Evolutionary conservation across 768 basidiomycete genomes (phyloP).

Genomic region (Lactarius tabidus): DNA sequence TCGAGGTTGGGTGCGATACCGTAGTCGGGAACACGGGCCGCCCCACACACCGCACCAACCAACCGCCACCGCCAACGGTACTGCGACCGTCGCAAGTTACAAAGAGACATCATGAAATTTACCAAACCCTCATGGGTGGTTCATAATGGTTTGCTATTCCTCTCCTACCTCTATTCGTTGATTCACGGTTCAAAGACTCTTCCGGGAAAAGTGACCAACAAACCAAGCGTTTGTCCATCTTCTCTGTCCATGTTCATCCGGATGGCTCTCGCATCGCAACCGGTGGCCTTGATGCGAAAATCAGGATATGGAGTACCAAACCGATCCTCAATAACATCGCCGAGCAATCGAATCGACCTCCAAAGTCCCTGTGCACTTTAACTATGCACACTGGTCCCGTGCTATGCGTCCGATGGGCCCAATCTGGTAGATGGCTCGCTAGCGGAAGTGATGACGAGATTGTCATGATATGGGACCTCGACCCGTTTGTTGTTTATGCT

Average conservation of each 20-base stretch:
- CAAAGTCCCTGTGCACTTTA: slow-evolving; percentile 86
- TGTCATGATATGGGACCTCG: slow-evolving; percentile 95
- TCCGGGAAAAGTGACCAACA: slow-evolving; percentile 56
- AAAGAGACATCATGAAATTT: slow-evolving; percentile 58
- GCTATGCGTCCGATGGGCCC: slow-evolving; percentile 87
- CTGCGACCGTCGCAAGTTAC: neutral
- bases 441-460: slow-evolving; percentile 96
- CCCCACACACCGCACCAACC: too few species aligned
- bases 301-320: slow-evolving; percentile 96
- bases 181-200: slow-evolving; percentile 32
- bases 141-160: slow-evolving; percentile 56
- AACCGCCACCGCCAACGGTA: too few species aligned
- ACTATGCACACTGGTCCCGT: slow-evolving; percentile 94
- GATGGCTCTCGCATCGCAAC: slow-evolving; percentile 97
- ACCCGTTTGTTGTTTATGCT: slow-evolving; percentile 64
- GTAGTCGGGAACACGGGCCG: neutral
- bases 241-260: slow-evolving; percentile 91
- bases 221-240: slow-evolving; percentile 75
- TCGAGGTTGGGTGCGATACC: neutral
- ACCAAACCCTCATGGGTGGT: slow-evolving; percentile 87
- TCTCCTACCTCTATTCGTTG: slow-evolving; percentile 13
- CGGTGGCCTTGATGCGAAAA: slow-evolving; percentile 91
- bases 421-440: slow-evolving; percentile 90
- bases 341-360: slow-evolving; percentile 64
- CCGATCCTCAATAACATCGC: slow-evolving; percentile 80